Evolutionary conservation across 257 asterid species (phyloP).

Genomic region (Forsythia viridissima): DNA sequence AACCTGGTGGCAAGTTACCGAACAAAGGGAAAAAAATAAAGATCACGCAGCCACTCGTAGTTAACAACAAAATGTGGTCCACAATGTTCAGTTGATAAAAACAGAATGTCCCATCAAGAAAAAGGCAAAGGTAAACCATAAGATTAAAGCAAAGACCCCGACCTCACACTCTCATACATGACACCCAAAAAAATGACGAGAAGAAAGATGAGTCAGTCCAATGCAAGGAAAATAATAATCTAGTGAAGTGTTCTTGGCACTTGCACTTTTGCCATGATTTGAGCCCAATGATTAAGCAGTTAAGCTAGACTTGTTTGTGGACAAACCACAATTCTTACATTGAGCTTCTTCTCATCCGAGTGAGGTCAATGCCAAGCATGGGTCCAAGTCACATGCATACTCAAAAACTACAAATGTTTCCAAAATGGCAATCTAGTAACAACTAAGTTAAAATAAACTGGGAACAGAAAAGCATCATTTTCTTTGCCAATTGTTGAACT

Average conservation of each 20-base stretch:
- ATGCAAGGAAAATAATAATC: background rate
- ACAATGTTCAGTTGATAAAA: background rate
- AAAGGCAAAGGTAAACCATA: background rate
- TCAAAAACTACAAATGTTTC: background rate
- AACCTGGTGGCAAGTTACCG: background rate
- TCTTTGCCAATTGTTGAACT: background rate
- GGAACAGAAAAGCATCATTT: background rate
- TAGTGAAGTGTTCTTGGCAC: background rate
- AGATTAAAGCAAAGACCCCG: background rate
- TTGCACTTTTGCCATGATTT: background rate
- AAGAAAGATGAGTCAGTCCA: background rate
- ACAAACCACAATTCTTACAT: no score
- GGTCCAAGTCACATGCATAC: background rate
- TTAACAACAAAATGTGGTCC: background rate
- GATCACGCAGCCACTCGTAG: background rate
- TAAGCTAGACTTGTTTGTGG: no score
- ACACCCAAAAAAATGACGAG: background rate
- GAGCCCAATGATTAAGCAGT: background rate
- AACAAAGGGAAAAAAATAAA: background rate
- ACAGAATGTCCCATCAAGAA: background rate
- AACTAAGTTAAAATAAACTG: background rate
- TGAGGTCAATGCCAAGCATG: no score
- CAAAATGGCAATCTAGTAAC: background rate
- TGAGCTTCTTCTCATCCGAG: no score
- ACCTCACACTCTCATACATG: background rate